These are phyloP conservation scores for Basidiobolus meristosporus DNA, from an alignment of 371 early-diverging fungal species.

Conservation along the genomic window DNA sequence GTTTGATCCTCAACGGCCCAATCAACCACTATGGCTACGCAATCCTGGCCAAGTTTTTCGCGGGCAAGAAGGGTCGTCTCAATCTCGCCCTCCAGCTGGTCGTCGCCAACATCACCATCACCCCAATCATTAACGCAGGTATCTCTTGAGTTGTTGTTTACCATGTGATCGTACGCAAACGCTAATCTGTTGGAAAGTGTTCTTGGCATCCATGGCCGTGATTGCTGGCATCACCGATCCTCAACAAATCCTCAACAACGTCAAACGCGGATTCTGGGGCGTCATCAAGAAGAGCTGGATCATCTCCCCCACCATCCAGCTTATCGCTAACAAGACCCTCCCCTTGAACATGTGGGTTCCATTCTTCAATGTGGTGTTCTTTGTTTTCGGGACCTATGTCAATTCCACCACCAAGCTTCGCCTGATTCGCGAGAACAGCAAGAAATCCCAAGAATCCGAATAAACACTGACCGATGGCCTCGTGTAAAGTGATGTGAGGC, in stretches of 20 bases:
- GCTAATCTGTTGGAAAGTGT: conserved; percentile 19
- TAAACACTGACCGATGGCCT: no score
- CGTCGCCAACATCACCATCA: conserved; percentile 34
- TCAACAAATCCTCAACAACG: conserved; percentile 21
- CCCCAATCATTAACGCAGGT: conserved; percentile 56
- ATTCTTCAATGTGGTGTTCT: conserved; percentile 70
- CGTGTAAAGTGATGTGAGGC: no score
- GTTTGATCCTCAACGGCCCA: conserved; percentile 41
- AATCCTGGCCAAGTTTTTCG: conserved; percentile 27
- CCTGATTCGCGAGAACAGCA: no score
- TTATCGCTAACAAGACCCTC: conserved; percentile 55
- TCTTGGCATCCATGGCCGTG: conserved; percentile 60
- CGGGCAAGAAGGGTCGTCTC: conserved; percentile 19
- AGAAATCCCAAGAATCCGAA: no score
- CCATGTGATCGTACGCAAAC: neutral
- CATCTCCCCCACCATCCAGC: conserved; percentile 52
- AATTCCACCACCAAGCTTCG: conserved; percentile 61
- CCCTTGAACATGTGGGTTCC: conserved; percentile 70
- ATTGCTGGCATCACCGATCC: conserved; percentile 49
- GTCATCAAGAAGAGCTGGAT: conserved; percentile 73
- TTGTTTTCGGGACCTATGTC: conserved; percentile 65
- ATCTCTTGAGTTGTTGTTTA: neutral
- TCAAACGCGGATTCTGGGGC: conserved; percentile 33
- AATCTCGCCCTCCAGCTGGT: conserved; percentile 30
- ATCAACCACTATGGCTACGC: conserved; percentile 43